Percentiles rank a stretch among this genome's conserved stretches.
Evolutionary conservation across 2,329 filamentous ascomycete genomes (phyloP).

Genomic region (Trichoderma sp.): DNA sequence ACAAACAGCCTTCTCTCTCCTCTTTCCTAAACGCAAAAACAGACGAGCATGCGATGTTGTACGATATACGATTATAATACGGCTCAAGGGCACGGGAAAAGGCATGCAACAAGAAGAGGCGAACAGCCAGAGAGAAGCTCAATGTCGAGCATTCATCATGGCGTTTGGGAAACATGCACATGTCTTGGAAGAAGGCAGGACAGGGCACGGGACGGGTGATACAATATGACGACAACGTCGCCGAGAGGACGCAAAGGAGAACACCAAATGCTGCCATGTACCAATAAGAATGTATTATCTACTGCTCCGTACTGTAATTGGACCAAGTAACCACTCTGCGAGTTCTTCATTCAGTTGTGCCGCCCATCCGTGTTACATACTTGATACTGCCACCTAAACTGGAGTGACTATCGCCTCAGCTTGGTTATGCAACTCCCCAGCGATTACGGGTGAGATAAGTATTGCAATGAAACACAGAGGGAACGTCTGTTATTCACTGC

Average conservation of each 20-base stretch:
- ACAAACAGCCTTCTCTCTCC: constrained; percentile 60
- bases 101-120: not conserved
- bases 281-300: constrained; percentile 20
- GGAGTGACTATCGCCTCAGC: not conserved
- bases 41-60: constrained; percentile 7
- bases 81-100: not conserved
- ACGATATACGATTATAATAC: constrained; percentile 16
- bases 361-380: not conserved
- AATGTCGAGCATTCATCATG: constrained; percentile 28
- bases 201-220: not conserved
- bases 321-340: constrained; percentile 10
- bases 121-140: constrained; percentile 19
- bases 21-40: constrained; percentile 52
- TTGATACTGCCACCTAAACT: not conserved
- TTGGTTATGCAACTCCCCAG: not conserved
- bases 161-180: constrained; percentile 27
- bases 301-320: constrained; percentile 10
- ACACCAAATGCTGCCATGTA: constrained; percentile 14
- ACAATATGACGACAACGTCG: not conserved
- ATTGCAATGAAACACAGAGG: not conserved
- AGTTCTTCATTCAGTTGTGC: not conserved
- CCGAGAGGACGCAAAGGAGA: not conserved
- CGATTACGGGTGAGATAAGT: not conserved
- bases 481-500: not conserved
- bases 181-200: not conserved